A percentile compares a stretch with the other conserved stretches of the same genome.
Evolutionary conservation across 2,329 filamentous ascomycete genomes (phyloP).

Genomic region (Fusarium decemcellulare): DNA sequence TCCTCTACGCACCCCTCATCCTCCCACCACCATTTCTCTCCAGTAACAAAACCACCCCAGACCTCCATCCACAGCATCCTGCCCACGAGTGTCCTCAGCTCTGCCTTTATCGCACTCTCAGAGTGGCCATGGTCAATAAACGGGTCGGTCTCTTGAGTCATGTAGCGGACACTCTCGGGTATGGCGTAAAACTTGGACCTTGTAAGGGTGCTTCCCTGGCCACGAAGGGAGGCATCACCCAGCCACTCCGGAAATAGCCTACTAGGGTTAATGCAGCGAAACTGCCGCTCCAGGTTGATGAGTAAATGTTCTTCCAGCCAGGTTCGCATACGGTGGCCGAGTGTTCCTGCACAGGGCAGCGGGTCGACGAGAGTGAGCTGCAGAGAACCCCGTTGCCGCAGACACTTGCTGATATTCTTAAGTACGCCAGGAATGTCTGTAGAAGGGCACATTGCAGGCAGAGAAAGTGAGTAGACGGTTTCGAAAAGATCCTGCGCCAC

Average conservation of each 20-base stretch:
- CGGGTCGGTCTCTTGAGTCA: constrained; percentile 40
- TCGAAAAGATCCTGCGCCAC: constrained; percentile 61
- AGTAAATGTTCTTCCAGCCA: constrained; percentile 76
- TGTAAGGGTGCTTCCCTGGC: constrained; percentile 62
- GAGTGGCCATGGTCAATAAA: constrained; percentile 36
- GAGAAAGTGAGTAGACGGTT: constrained; percentile 65
- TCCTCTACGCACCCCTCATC: constrained; percentile 68
- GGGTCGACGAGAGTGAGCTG: constrained; percentile 76
- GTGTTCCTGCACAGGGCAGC: constrained; percentile 66
- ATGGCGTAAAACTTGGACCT: constrained; percentile 66
- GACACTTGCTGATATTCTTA: constrained; percentile 67
- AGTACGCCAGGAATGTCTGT: constrained; percentile 70
- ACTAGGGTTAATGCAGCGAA: constrained; percentile 72
- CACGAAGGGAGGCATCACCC: constrained; percentile 66
- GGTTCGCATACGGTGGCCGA: constrained; percentile 69
- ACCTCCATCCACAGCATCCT: constrained; percentile 73
- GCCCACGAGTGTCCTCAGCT: constrained; percentile 67
- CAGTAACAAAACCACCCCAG: constrained; percentile 68
- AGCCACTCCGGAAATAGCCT: constrained; percentile 73
- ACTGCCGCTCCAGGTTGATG: constrained; percentile 70
- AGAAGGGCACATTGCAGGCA: constrained; percentile 70
- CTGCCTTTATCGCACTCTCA: constrained; percentile 55
- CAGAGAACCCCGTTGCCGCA: constrained; percentile 68
- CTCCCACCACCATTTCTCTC: constrained; percentile 74
- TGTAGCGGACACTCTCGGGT: constrained; percentile 46